Evolutionary conservation across 345 rosid species (phyloP), one percentile per base, ranked within the genome.

Genomic region (Citrus mangshanensis): DNA sequence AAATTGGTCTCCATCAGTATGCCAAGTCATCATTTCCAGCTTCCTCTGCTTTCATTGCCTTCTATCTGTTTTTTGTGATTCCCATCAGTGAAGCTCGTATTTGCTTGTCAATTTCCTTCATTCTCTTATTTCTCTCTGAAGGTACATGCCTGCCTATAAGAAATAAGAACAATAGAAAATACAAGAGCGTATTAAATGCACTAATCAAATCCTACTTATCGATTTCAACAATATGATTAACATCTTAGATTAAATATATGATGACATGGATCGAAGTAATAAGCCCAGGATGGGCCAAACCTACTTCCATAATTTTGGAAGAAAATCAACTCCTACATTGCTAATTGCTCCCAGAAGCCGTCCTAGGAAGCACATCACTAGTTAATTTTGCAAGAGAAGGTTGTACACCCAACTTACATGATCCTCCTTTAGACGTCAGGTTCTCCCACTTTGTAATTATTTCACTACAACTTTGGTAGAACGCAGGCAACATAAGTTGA

Each of bases 1-100:
- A 22, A 13, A 70, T 89, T 88, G 35, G 94, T 87, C 72, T 87
- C 91, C 67, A 87, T 70, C 38, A 90, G 85, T 30, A 85, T 78
- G 27, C 83, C 89, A 89, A 74, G 61, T 87, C 88, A 30, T 85
- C 25, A 58, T 7, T 58, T 8, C 25, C 24, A 58, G 61, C 61
- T 22, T 58, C 61, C 22, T 9, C 5, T 19, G 27, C 9, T 58
- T 1, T 58, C 61, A 7, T 58, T 58, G 61, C 61, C 1, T 19
- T 58, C 27, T 58, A 0, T 58, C 10, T 19, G 1, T 58, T 58
- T 22, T 58, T 58, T 0, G 0, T 58, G 12, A 58, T 58, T 21
- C 27, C 61, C 25, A 58, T 58, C 22, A 58, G 61, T 19, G 61
- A 58, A 22, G 25, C 61, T 19, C 24, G 2, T 22, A 58, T 58